phyloP scores from a whole-genome alignment of 2,329 filamentous ascomycete genomes.

The Colletotrichum nymphaeae region DNA sequence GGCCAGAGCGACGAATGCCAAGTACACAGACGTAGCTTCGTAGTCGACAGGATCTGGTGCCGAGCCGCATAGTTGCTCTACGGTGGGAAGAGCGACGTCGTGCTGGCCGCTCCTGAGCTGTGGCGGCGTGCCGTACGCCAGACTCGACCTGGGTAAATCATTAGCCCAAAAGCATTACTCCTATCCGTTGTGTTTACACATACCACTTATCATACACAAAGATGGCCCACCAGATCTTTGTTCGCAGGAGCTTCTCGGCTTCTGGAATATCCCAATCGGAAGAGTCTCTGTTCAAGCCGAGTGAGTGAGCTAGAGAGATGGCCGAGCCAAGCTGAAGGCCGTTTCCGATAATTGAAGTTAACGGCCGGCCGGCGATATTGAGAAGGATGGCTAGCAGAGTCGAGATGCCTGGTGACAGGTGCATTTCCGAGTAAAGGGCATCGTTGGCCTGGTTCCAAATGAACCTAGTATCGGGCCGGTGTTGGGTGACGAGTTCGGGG shows the following conservation, averaged over 20 bases:
- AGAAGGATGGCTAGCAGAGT: constrained; percentile 68
- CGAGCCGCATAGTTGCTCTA: constrained; percentile 45
- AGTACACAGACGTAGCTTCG: constrained; percentile 52
- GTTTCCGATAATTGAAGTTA: constrained; percentile 70
- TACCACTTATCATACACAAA: constrained; percentile 67
- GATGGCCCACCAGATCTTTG: constrained; percentile 68
- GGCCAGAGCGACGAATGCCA: constrained; percentile 57
- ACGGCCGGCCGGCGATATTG: constrained; percentile 69
- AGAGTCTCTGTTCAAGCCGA: constrained; percentile 66
- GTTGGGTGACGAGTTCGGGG: constrained; percentile 53
- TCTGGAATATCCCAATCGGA: constrained; percentile 63
- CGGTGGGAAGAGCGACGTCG: constrained; percentile 58
- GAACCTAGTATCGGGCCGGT: constrained; percentile 68
- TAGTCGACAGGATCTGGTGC: constrained; percentile 24
- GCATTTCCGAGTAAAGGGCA: constrained; percentile 69
- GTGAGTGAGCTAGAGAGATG: constrained; percentile 62
- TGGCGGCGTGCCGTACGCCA: constrained; percentile 64
- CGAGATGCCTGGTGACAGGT: constrained; percentile 67
- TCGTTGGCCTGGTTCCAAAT: constrained; percentile 72
- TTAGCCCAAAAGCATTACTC: background rate
- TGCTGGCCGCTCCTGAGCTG: constrained; percentile 57
- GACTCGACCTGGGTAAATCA: constrained; percentile 54
- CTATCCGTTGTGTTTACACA: constrained; percentile 10
- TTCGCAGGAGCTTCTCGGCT: constrained; percentile 61
- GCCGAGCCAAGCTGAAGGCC: constrained; percentile 61